Base-by-base conservation (phyloP, 2,329 filamentous ascomycete genomes). In the Hypoxylon rubiginosum region DNA sequence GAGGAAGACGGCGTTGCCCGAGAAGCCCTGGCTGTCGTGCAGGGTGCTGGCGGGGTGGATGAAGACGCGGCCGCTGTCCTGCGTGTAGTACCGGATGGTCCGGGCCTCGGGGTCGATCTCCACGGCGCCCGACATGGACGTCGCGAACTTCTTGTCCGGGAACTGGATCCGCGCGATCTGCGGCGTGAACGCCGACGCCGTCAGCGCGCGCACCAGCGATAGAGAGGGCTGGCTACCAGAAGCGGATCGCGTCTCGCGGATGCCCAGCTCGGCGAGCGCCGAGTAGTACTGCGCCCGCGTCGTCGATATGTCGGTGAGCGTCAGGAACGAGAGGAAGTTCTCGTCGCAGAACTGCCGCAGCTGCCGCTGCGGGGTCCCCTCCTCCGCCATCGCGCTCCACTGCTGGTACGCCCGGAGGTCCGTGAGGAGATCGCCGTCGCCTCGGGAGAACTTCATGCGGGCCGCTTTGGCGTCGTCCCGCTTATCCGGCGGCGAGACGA, bases 91-190 rank as follows among this genome's bases (percentile, higher is more conserved):
- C 77, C 94, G 96, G 80, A 99, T 97, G 2, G 91, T 92, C 57
- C 90, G 87, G 4, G 95, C 95, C 79, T 98, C 95, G 0, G 95
- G 95, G 76, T 99, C 96, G 6, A 97, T 85, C 77, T 96, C 95
- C 1, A 98, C 92, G 0, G 96, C 93, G 7, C 96, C 96, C 0
- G 93, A 92, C 68, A 97, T 88, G 2, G 92, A 93, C 36, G 90
- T 89, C 11, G 92, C 92, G 79, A 97, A 99, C 79, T 97, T 98
- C 83, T 97, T 97, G 80, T 97, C 93, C 0, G 96, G 96, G 72
- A 97, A 93, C 70, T 94, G 91, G 76, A 99, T 97, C 57, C 94
- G 89, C 13, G 94, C 94, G 69, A 97, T 89, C 79, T 98, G 95
- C 0, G 96, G 96, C 30, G 89, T 87, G 77, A 93, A 93, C 2